Conservation (phyloP, 805 yeast species). For the Candida ipomoeae region DNA sequence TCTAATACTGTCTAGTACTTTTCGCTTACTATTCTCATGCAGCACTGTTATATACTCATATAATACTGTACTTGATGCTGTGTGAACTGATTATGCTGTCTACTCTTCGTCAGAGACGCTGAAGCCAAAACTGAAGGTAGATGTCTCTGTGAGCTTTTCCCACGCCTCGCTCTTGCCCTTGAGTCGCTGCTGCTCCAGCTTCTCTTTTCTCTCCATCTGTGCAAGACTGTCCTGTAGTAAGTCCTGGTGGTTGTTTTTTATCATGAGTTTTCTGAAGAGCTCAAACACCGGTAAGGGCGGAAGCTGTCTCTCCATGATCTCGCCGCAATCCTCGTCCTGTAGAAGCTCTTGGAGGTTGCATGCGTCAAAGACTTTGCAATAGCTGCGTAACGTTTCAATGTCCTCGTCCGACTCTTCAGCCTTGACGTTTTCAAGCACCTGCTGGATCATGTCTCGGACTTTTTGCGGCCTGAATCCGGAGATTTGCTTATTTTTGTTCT, state of each 20-base stretch:
- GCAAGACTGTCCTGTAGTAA: conserved; percentile 30
- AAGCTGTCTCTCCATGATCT: conserved; percentile 29
- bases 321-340: conserved; percentile 66
- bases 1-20: too few relatives aligned
- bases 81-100: not conserved
- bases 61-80: not conserved
- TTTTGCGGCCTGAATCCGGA: conserved; percentile 71
- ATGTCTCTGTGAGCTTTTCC: conserved; percentile 39
- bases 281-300: conserved; percentile 58
- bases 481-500: conserved; percentile 63
- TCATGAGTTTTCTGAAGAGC: conserved; percentile 51
- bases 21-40: too few relatives aligned
- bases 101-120: conserved; percentile 13
- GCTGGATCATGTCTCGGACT: conserved; percentile 29
- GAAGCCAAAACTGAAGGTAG: conserved; percentile 31
- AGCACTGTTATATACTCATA: not conserved
- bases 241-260: conserved; percentile 32
- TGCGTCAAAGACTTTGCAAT: conserved; percentile 24
- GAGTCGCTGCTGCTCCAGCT: conserved; percentile 21
- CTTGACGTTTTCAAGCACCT: not conserved
- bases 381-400: conserved; percentile 20
- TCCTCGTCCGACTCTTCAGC: conserved; percentile 11
- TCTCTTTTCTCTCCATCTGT: conserved; percentile 32
- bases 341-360: conserved; percentile 19
- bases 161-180: conserved; percentile 48